Conservation (phyloP, 1,284 basidiomycete genomes). For the Sanghuangporus baumii region DNA sequence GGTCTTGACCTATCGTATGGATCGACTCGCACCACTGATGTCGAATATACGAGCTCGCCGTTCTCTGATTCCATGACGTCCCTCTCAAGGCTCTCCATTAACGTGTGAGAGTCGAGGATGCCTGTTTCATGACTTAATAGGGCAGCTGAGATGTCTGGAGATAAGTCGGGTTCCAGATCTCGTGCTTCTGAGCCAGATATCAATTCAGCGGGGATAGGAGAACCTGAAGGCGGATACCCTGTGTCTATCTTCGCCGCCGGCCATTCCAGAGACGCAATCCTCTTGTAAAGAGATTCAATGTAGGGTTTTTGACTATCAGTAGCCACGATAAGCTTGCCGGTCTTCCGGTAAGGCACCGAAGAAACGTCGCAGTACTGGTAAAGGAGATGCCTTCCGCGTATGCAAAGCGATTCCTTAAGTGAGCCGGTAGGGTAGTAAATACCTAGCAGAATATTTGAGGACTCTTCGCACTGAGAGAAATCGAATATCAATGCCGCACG, state of each 20-base stretch:
- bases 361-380: slow-evolving; percentile 73
- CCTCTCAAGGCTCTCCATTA: slow-evolving; percentile 76
- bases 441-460: slow-evolving; percentile 36
- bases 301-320: slow-evolving; percentile 60
- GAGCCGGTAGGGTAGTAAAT: slow-evolving; percentile 83
- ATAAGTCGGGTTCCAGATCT: slow-evolving; percentile 79
- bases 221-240: slow-evolving; percentile 7
- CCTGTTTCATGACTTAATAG: slow-evolving; percentile 86
- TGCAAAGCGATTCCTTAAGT: slow-evolving; percentile 83
- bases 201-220: slow-evolving; percentile 59
- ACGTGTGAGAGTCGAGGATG: slow-evolving; percentile 82
- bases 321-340: slow-evolving; percentile 88
- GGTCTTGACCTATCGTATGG: slow-evolving; percentile 31
- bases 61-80: slow-evolving; percentile 70
- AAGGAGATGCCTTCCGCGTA: slow-evolving; percentile 82
- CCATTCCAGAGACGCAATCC: slow-evolving; percentile 51
- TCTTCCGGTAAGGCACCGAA: slow-evolving; percentile 66
- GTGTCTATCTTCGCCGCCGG: slow-evolving; percentile 34
- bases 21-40: slow-evolving; percentile 86
- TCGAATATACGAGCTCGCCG: slow-evolving; percentile 78
- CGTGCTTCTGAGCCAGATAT: slow-evolving; percentile 70
- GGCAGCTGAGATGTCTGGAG: slow-evolving; percentile 63
- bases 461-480: neutral
- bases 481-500: slow-evolving; percentile 14
- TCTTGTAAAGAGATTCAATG: slow-evolving; percentile 62